Percentiles rank a stretch among this genome's conserved stretches.
These are phyloP conservation scores for Metarhizium sp. DNA, from an alignment of 2,329 filamentous ascomycete genomes.

Conservation along the genomic window DNA sequence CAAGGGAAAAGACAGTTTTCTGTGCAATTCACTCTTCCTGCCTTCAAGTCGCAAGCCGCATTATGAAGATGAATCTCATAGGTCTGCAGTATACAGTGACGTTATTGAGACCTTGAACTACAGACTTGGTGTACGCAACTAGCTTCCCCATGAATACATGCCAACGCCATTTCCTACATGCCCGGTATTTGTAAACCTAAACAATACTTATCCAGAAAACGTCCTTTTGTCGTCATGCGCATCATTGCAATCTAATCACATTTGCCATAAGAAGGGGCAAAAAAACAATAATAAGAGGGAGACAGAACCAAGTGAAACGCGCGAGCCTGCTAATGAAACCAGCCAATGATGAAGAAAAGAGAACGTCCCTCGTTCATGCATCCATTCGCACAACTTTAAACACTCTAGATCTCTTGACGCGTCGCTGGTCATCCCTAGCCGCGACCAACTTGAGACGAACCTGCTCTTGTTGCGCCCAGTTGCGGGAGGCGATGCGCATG, in stretches of 20 bases:
- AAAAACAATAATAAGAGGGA: background rate
- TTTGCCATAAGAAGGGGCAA: background rate
- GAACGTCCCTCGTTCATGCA: background rate
- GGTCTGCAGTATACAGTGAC: no score
- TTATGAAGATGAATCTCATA: background rate
- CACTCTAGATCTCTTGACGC: slow-evolving; percentile 31
- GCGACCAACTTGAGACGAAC: slow-evolving; percentile 38
- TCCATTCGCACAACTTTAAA: slow-evolving; percentile 27
- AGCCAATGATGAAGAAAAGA: background rate
- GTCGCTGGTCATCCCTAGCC: slow-evolving; percentile 37
- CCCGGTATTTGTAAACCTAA: background rate
- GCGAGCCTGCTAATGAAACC: background rate
- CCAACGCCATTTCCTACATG: background rate
- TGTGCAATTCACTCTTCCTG: no score
- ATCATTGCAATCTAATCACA: background rate
- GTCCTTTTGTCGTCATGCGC: background rate
- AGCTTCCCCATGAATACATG: background rate
- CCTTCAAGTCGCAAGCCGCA: no score
- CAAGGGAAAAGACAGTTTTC: no score
- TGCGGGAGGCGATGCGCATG: slow-evolving; percentile 35
- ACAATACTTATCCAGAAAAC: background rate
- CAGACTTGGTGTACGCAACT: background rate
- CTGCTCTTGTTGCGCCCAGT: slow-evolving; percentile 43
- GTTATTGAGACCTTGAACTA: background rate
- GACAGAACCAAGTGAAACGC: background rate